Base-by-base conservation (phyloP, 495 filamentous ascomycete genomes). In the Penicillium goetzii region DNA sequence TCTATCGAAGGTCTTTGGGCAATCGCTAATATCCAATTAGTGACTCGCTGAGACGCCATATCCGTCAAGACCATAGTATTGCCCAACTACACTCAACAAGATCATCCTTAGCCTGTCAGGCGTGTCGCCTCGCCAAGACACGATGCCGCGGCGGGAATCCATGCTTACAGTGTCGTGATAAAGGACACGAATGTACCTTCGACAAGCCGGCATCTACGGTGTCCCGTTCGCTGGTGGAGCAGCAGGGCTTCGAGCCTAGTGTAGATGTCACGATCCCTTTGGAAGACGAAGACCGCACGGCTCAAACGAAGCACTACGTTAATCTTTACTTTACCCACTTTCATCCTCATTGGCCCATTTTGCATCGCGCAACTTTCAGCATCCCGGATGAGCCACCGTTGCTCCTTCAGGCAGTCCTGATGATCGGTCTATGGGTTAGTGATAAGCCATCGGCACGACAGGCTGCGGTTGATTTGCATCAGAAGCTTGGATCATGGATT, bases 391-490 rank as follows among this genome's bases (percentile, higher is more conserved):
- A 47, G 11, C 43, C 43, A 12, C 43, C 43, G 8, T 47, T 47
- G 21, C 43, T 47, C 0, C 19, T 47, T 11, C 43, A 47, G 21
- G 43, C 21, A 11, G 43, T 47, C 10, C 10, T 47, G 43, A 47
- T 47, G 43, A 47, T 47, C 11, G 43, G 43, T 12, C 19, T 47
- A 9, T 47, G 43, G 43, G 43, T 47, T 19, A 47, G 43, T 47
- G 43, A 47, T 2, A 47, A 47, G 21, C 9, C 43, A 9, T 3
- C 19, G 9, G 43, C 43, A 5, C 43, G 43, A 47, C 43, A 47
- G 43, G 43, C 43, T 25, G 43, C 43, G 10, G 21, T 25, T 3
- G 21, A 47, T 47, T 8, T 25, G 10, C 43, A 47, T 47, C 43
- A 23, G 21, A 47, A 47, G 21, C 19, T 47, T 19, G 43, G 43